A percentile compares a stretch with the other conserved stretches of the same genome.
phyloP scores from a whole-genome alignment of 352 stramenopile genomes.

The Pythium aphanidermatum region DNA sequence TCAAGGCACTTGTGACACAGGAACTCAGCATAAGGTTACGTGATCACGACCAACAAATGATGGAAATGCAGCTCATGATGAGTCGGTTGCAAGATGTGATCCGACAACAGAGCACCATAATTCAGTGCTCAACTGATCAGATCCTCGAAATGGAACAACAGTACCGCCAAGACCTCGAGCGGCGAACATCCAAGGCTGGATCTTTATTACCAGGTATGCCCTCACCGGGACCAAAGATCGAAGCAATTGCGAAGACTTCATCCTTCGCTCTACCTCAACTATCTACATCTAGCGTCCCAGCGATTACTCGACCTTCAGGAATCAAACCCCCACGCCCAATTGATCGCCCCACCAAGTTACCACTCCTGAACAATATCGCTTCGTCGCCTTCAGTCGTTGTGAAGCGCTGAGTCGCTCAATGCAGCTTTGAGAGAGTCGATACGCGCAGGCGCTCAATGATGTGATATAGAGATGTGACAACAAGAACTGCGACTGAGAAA shows the following conservation, averaged over 20 bases:
- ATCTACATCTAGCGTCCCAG: not conserved
- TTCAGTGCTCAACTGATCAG: slow-evolving; percentile 12
- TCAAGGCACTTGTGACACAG: slow-evolving; percentile 19
- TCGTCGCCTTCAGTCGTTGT: not conserved
- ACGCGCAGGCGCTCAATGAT: slow-evolving; percentile 22
- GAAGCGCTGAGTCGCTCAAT: not conserved
- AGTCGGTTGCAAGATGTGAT: slow-evolving; percentile 16
- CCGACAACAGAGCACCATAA: slow-evolving; percentile 16
- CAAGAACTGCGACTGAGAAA: slow-evolving; percentile 25
- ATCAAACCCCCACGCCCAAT: slow-evolving; percentile 18
- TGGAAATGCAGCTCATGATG: slow-evolving; percentile 18
- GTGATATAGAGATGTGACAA: slow-evolving; percentile 28
- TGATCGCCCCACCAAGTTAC: slow-evolving; percentile 15
- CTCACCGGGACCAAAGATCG: not conserved
- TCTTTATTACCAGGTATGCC: no score
- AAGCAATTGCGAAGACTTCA: not conserved
- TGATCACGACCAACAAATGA: slow-evolving; percentile 20
- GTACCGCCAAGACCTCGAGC: not conserved
- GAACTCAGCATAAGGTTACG: slow-evolving; percentile 17
- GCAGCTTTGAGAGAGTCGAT: not conserved
- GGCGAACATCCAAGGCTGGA: not conserved
- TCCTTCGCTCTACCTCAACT: not conserved
- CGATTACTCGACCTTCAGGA: slow-evolving; percentile 2
- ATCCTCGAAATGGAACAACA: slow-evolving; percentile 12
- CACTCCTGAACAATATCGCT: not conserved